These are phyloP conservation scores for Elsinoe arachidis DNA, from an alignment of 2,329 filamentous ascomycete species.

Conservation along the genomic window DNA sequence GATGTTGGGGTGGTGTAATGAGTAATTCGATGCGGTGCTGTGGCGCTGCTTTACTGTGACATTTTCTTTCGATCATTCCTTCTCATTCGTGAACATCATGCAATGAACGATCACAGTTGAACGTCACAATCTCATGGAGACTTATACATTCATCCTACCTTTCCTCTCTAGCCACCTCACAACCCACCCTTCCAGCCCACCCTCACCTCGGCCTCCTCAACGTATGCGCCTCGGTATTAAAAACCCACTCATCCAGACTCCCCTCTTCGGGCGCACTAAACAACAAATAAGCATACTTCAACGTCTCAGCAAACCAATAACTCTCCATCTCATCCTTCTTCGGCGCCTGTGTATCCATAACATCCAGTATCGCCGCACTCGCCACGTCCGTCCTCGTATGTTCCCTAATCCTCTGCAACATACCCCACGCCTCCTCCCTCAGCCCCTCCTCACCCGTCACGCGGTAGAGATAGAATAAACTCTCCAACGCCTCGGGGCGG, in stretches of 20 bases:
- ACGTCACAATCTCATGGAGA: not conserved
- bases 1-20: slow-evolving; percentile 1
- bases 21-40: not conserved
- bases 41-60: not conserved
- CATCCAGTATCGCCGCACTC: slow-evolving; percentile 58
- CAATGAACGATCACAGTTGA: not conserved
- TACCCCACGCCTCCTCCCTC: slow-evolving; percentile 62
- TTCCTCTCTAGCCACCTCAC: not conserved
- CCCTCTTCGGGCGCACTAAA: slow-evolving; percentile 51
- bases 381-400: slow-evolving; percentile 55
- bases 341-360: slow-evolving; percentile 38
- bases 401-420: slow-evolving; percentile 58
- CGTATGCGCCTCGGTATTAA: slow-evolving; percentile 13
- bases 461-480: slow-evolving; percentile 68
- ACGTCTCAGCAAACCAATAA: slow-evolving; percentile 54
- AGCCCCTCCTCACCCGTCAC: slow-evolving; percentile 58
- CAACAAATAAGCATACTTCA: slow-evolving; percentile 59
- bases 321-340: slow-evolving; percentile 61
- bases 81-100: not conserved
- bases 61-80: not conserved
- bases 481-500: slow-evolving; percentile 71
- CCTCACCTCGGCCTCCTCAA: not conserved
- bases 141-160: not conserved
- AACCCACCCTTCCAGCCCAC: not conserved
- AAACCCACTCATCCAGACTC: slow-evolving; percentile 45